Conservation (phyloP, 2,329 filamentous ascomycete genomes). For the Talaromyces sp. region DNA sequence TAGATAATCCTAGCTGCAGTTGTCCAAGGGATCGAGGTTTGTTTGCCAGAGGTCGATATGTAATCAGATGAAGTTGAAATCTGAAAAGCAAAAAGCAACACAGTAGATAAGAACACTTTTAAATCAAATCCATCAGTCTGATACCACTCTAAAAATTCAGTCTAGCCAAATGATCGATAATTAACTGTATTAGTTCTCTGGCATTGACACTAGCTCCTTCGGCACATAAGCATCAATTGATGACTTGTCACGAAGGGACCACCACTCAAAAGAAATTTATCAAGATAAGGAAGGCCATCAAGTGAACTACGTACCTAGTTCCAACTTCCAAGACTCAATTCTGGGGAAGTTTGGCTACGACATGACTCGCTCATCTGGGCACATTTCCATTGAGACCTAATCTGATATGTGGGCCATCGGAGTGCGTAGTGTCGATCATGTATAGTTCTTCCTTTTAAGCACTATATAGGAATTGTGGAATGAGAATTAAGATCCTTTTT, state of each 20-base stretch:
- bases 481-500: not conserved
- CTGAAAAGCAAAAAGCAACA: not conserved
- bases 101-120: not conserved
- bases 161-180: not conserved
- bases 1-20: not conserved
- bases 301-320: not conserved
- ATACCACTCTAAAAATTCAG: not conserved
- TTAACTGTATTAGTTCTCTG: not conserved
- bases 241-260: not conserved
- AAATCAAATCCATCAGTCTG: not conserved
- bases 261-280: not conserved
- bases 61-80: not conserved
- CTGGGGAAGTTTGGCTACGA: not conserved
- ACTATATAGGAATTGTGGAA: not conserved
- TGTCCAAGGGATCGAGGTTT: no score
- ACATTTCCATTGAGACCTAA: not conserved
- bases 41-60: no score
- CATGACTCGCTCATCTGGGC: not conserved
- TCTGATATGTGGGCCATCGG: not conserved
- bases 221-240: not conserved
- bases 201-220: not conserved
- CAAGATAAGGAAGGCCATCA: not conserved
- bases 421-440: not conserved
- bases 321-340: no score
- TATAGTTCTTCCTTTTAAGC: not conserved